Evolutionary conservation across 148 eudicot species (phyloP).

Genomic region (Vaccinium darrowii): DNA sequence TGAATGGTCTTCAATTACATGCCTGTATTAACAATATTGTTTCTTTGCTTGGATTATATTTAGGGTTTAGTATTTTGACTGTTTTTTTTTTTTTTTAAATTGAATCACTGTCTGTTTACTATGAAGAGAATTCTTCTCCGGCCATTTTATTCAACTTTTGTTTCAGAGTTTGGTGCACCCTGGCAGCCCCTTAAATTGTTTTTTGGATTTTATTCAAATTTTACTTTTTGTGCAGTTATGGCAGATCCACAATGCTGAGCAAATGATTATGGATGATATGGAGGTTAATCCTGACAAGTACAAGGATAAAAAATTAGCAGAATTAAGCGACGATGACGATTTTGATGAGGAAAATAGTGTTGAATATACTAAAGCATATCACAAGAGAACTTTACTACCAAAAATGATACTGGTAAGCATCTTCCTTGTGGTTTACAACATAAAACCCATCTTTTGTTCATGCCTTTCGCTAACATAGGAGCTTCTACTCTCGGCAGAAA

Average conservation of each 20-base stretch:
- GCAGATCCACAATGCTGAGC: constrained; percentile 95
- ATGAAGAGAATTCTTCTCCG: background rate
- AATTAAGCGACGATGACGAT: constrained; percentile 81
- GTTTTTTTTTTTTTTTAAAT: background rate
- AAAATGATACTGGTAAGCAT: constrained; percentile 58
- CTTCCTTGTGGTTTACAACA: constrained; percentile 4
- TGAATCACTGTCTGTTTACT: background rate
- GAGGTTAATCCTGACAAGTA: constrained; percentile 86
- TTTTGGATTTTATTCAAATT: background rate
- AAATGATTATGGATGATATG: constrained; percentile 89
- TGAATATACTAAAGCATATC: constrained; percentile 54
- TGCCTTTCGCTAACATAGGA: constrained; percentile 12
- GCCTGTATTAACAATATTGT: no score
- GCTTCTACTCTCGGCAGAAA: constrained; percentile 49
- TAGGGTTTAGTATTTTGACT: background rate
- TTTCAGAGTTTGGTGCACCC: background rate
- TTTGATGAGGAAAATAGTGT: constrained; percentile 73
- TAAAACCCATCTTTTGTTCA: background rate
- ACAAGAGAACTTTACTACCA: constrained; percentile 56
- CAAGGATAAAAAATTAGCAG: constrained; percentile 61
- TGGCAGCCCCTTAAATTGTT: background rate
- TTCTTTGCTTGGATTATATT: background rate
- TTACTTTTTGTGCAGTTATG: constrained; percentile 57
- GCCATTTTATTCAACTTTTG: background rate
- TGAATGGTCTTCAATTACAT: background rate